Base-by-base conservation (phyloP, 1,139 yeast genomes). In the Pichia sp. region DNA sequence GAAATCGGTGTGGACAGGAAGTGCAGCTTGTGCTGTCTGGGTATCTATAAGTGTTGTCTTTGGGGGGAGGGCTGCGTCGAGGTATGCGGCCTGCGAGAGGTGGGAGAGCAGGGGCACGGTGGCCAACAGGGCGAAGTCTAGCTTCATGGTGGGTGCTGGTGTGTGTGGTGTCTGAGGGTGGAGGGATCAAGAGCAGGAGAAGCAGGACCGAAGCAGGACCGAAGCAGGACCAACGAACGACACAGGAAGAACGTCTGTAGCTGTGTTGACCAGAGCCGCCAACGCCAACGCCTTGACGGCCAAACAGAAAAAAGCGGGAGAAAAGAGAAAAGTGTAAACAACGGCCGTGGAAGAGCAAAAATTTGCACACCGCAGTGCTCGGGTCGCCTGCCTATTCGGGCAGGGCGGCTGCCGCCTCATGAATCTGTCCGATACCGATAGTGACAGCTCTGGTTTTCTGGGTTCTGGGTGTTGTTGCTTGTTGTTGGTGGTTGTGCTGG, bases 11-110 rank as follows among this genome's bases (percentile, higher is more conserved):
- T 45, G 41, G 18, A 11, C 15, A 2, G 30, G 28, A 6, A n/a
- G 14, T 9, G 14, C 24, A 12, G 36, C 27, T 32, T 22, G 15
- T 8, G 17, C 7, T 9, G 44, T 41, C 12, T 30, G 15, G 17
- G 36, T 41, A 22, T 41, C 33, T 6, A 22, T 7, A 35, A 34
- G 19, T 10, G 44, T 42, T 28, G 44, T 42, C 40, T 42, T 42
- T 42, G 44, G 39, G 8, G 40, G 39, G 8, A 42, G 10, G 4
- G 21, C 15, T 4, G 44, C 31, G 21, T 35, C 30, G 4, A 34
- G 14, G 15, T 22, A 22, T 4, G 19, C 44, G 6, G 44, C 44
- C 17, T 32, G 24, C 6, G 40, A 15, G n/a, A 42, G 4, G 15
- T 42, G 40, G 4, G 14, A 30, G 19, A 42, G n/a, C 20, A 42